phyloP scores from a whole-genome alignment of 176 grass and related monocot species.

The Oryza glaberrima region DNA sequence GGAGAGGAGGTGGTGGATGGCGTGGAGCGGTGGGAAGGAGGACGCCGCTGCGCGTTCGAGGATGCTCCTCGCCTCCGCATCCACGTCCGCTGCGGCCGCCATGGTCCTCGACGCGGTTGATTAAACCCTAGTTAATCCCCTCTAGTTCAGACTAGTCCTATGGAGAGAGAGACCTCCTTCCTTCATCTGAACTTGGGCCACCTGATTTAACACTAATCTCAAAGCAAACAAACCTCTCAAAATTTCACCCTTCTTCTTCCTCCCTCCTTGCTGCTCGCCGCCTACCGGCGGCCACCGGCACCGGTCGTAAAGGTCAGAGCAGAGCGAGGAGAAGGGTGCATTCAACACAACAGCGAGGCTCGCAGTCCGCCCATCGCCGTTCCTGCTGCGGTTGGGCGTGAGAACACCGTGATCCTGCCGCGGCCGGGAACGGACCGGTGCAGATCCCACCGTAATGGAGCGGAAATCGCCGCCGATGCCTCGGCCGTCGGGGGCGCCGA shows the following conservation, averaged over 20 bases:
- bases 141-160: background rate
- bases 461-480: too few species aligned
- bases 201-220: too few species aligned
- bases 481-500: too few species aligned
- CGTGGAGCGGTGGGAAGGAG: constrained; percentile 56
- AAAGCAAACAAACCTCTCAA: background rate
- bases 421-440: too few species aligned
- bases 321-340: background rate
- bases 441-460: too few species aligned
- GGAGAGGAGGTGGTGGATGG: constrained; percentile 64
- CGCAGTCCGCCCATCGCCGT: background rate
- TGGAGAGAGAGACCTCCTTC: too few species aligned
- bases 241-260: background rate
- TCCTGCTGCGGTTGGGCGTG: background rate
- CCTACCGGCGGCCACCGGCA: too few species aligned
- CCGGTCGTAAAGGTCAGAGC: background rate
- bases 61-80: constrained; percentile 33
- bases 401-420: too few species aligned
- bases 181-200: too few species aligned
- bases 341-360: background rate
- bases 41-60: constrained; percentile 38
- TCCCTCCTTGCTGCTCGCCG: background rate
- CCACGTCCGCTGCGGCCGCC: constrained; percentile 23
- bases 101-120: constrained; percentile 19
- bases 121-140: constrained; percentile 39